Base-by-base conservation (phyloP, 768 basidiomycete species). In the Mrakia frigida region DNA sequence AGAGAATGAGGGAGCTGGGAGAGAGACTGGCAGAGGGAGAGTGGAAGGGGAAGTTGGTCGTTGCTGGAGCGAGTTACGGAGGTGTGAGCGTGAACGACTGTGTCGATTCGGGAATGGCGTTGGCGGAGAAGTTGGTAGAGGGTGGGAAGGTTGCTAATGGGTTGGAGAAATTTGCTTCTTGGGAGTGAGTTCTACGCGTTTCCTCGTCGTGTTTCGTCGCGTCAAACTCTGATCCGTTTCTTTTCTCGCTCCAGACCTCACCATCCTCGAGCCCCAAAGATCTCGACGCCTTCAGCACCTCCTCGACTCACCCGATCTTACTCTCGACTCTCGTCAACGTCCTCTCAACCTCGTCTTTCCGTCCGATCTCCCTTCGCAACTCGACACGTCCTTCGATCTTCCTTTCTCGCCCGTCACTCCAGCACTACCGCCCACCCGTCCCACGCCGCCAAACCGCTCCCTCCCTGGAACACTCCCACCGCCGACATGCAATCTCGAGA, bases 1-100 rank as follows among this genome's bases (percentile, higher is more conserved):
- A 87, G 25, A 86, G 93, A 14, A 88, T 96, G 87, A 81, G 82
- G 35, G 88, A 90, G 79, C 80, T 95, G 52, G 84, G 84, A 74
- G 78, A 78, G 2, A 85, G 84, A 14, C 81, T 92, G 67, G 71
- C 74, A 2, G 83, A 79, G 10, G 78, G 82, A 75, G 80, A 77
- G 82, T 89, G 88, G 86, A 82, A 81, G 79, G 84, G 83, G 2
- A 79, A 79, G 68, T 79, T 94, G 81, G 88, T 89, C 73, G 85
- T 94, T 3, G 84, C 91, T 10, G 94, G 94, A n/a, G 91, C 92
- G 16, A 92, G 92, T 1, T 90, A 93, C 43, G 89, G 89, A 0
- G 94, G 94, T 3, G 91, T 94, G 3, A 94, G 94, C 79, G 87
- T 95, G 1, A 90, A 89, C 11, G 94, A 96, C 80, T 95, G 93